Evolutionary conservation across 345 rosid species (phyloP).

Genomic region (Dovyalis caffra): DNA sequence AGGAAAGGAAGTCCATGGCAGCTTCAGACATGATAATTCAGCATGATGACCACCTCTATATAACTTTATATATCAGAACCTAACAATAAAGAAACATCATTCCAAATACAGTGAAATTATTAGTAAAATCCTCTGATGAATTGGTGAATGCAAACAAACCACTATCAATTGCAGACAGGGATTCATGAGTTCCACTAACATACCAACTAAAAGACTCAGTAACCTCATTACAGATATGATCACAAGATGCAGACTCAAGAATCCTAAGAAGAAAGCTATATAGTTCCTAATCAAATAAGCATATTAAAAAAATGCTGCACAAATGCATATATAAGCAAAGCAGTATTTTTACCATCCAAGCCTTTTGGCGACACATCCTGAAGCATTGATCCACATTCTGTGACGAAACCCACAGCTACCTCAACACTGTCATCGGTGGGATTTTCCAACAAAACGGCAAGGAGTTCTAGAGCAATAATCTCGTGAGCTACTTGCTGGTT

Average conservation of each 20-base stretch:
- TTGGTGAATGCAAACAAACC: not conserved
- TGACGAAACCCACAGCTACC: slow-evolving; percentile 91
- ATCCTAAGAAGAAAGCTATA: not conserved
- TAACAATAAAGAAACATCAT: not conserved
- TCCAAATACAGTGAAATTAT: not conserved
- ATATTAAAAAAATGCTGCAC: not conserved
- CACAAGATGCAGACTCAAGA: not conserved
- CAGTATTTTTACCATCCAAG: slow-evolving; percentile 54
- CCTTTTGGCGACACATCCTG: slow-evolving; percentile 92
- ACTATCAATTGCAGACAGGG: not conserved
- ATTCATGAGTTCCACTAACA: not conserved
- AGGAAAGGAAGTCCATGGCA: too few relatives aligned
- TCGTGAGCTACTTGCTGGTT: slow-evolving; percentile 93
- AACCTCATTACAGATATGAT: not conserved
- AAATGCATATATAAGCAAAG: not conserved
- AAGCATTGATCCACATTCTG: slow-evolving; percentile 87
- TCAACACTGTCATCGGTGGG: slow-evolving; percentile 96
- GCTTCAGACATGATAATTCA: too few relatives aligned
- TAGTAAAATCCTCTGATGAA: not conserved
- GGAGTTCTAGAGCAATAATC: slow-evolving; percentile 80
- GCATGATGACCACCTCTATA: not conserved
- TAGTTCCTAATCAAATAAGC: not conserved
- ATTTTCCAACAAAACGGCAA: slow-evolving; percentile 63
- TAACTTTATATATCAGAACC: not conserved
- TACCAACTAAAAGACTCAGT: not conserved